phyloP scores from a whole-genome alignment of 352 stramenopile species.

The Globisporangium takayamanum region DNA sequence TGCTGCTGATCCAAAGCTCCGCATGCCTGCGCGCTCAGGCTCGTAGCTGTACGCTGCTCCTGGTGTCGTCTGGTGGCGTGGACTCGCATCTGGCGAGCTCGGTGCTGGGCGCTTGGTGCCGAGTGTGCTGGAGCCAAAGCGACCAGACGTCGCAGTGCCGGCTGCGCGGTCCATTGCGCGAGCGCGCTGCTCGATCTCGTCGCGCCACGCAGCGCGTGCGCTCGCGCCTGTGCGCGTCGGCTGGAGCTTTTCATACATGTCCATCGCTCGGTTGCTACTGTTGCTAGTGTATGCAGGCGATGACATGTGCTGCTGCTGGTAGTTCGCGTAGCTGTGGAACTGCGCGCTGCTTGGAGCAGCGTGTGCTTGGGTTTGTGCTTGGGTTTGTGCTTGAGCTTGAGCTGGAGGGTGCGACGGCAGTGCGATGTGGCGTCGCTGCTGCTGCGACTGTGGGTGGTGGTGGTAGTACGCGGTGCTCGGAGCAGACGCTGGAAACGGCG shows the following conservation, averaged over 20 bases:
- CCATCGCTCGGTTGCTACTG: constrained; percentile 6
- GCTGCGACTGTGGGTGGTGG: not conserved
- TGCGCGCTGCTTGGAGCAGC: not conserved
- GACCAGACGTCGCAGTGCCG: not conserved
- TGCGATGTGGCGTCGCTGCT: not conserved
- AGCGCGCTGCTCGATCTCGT: constrained; percentile 8
- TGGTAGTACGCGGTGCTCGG: not conserved
- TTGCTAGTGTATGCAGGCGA: not conserved
- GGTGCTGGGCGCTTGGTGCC: constrained; percentile 8
- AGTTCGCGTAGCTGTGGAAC: not conserved
- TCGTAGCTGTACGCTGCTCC: constrained; percentile 3
- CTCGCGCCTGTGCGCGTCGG: not conserved
- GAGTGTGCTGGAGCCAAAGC: not conserved
- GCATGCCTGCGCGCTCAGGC: not conserved
- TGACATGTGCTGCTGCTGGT: constrained; percentile 1
- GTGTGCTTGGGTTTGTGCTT: not conserved
- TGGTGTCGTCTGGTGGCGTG: not conserved
- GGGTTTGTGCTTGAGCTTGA: not conserved
- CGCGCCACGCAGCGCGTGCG: constrained; percentile 6
- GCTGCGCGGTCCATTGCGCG: not conserved
- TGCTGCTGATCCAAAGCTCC: not conserved
- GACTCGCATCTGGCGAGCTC: not conserved
- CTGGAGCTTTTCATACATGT: constrained; percentile 11
- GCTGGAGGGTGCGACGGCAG: constrained; percentile 1
- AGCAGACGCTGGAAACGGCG: not conserved